Evolutionary conservation across 768 basidiomycete genomes (phyloP).

Genomic region (Phallus indusiatus): DNA sequence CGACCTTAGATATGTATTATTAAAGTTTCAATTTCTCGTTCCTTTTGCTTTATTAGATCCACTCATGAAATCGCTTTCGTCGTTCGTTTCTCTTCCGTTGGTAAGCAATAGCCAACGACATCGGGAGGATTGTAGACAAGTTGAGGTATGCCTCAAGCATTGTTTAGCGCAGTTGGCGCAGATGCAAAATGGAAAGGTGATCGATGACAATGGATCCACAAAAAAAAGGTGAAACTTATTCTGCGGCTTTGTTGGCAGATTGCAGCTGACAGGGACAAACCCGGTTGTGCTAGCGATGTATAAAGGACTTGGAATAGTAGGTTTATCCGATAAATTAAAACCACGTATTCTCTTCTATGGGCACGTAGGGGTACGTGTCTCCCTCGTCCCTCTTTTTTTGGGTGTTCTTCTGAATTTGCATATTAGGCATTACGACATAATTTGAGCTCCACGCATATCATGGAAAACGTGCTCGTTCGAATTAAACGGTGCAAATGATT

Average conservation of each 20-base stretch:
- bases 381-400: neutral
- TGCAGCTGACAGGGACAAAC: conserved; percentile 67
- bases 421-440: conserved; percentile 88
- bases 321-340: conserved; percentile 38
- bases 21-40: neutral
- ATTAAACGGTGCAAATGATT: conserved; percentile 77
- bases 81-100: conserved; percentile 82
- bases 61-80: conserved; percentile 69
- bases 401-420: neutral
- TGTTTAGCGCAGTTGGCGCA: conserved; percentile 86
- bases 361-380: too few species aligned
- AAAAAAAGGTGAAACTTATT: too few species aligned
- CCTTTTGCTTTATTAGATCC: conserved; percentile 40
- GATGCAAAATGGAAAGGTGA: conserved; percentile 57
- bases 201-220: too few species aligned
- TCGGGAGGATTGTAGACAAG: conserved; percentile 86
- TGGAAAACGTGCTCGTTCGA: conserved; percentile 84
- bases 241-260: too few species aligned
- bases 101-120: conserved; percentile 60
- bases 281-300: conserved; percentile 90
- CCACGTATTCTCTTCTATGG: conserved; percentile 88
- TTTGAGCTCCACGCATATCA: conserved; percentile 59
- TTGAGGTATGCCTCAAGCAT: conserved; percentile 86
- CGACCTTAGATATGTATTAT: neutral
- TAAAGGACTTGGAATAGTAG: conserved; percentile 42